These are phyloP conservation scores for Saturnispora quitensis DNA, from an alignment of 805 yeast species.

Conservation along the genomic window DNA sequence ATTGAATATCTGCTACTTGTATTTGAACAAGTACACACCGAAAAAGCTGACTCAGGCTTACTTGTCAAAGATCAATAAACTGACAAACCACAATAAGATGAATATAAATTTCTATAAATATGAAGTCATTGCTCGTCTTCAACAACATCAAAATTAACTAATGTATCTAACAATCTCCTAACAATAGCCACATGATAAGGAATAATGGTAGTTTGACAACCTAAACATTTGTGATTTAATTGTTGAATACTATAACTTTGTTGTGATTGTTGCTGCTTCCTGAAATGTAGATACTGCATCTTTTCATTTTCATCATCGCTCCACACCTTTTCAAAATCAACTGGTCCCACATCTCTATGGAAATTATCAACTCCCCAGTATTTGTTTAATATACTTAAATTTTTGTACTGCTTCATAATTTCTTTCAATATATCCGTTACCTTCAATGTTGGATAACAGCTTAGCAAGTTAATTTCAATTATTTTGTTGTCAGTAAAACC, in stretches of 20 bases:
- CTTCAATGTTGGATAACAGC: conserved; percentile 63
- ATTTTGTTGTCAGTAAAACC: conserved; percentile 19
- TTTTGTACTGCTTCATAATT: conserved; percentile 52
- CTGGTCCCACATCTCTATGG: conserved; percentile 18
- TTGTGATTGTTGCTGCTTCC: conserved; percentile 12
- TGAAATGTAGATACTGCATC: conserved; percentile 13
- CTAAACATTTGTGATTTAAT: not conserved
- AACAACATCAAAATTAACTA: conserved; percentile 50
- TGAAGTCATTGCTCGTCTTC: conserved; percentile 6
- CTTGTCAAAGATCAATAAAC: not conserved
- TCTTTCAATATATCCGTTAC: conserved; percentile 45
- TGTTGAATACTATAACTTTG: not conserved
- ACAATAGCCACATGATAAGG: conserved; percentile 77
- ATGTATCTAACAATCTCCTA: conserved; percentile 45
- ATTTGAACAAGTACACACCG: not conserved
- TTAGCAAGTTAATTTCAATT: conserved; percentile 58
- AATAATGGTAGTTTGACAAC: conserved; percentile 29
- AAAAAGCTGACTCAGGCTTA: not conserved
- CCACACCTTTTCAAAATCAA: conserved; percentile 28
- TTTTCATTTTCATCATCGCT: conserved; percentile 13
- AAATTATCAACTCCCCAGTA: conserved; percentile 11
- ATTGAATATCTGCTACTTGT: not conserved
- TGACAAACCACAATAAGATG: not conserved
- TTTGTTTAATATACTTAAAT: conserved; percentile 27
- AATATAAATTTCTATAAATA: not conserved